Evolutionary conservation across 73 alveolate species (phyloP), one percentile per base, ranked within the genome.

Genomic region (Stentor coeruleus): DNA sequence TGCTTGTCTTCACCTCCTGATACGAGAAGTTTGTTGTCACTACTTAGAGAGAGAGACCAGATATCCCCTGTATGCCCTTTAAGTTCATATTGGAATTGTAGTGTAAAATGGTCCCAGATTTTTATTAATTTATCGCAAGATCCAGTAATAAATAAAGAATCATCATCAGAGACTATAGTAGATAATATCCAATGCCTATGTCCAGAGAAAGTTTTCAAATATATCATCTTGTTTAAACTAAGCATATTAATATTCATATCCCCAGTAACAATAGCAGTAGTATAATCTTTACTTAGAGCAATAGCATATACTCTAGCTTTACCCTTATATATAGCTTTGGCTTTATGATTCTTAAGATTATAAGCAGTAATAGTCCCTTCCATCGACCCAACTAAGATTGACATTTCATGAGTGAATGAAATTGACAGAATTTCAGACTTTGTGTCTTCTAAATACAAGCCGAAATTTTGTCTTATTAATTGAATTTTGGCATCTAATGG

Each of bases 1-100:
- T 49, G 66, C 66, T 49, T 49, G 20, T 49, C 66, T 49, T 49
- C 66, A 49, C 28, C 66, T 49, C 66, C 66, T 49, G 66, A 49
- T 20, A 49, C 66, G 28, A 49, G 66, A 20, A 11, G 20, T 11
- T 20, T 49, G 20, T 49, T 49, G 20, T 20, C 6, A 49, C 20
- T 20, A 49, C 66, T 49, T 20, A 49, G 28, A 11, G 66, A 11
- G 28, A 49, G 20, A 11, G 66, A 6, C 66, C 66, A 49, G 66
- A 49, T 49, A 49, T 49, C 66, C 6, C 20, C 28, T 11, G 28
- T 49, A 49, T 49, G 66, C 20, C 66, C 66, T 11, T 6, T 11
- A 6, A 49, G 66, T 11, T 6, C 6, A 49, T 6, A 6, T 20
- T 11, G 66, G 6, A 11, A 6, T 20, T 49, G 6, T 11, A 49